Base-by-base conservation (phyloP, 2,329 filamentous ascomycete genomes). In the Cercospora sesami region DNA sequence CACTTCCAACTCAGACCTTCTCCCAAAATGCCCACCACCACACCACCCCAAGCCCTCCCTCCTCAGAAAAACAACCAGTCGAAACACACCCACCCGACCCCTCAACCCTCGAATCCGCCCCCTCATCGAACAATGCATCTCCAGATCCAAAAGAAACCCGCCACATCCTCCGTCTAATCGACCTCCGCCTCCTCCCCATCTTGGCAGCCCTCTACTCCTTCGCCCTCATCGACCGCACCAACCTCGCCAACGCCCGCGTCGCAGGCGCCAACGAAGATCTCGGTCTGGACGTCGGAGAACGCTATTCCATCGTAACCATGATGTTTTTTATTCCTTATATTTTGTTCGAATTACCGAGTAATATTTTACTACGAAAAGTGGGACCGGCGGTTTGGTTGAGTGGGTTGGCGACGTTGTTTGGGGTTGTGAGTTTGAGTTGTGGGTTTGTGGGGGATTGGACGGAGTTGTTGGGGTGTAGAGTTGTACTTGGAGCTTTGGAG, bases 351-450 rank as follows among this genome's bases (percentile, higher is more conserved):
- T 42, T 42, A 42, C 36, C 36, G 36, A 42, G 36, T 42, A 42
- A 42, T 42, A 42, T 42, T 42, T n/a, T 42, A 2, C 0, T 42
- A 9, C 5, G 36, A 4, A 42, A n/a, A 42, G 16, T 42, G 2
- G 36, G 36, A 42, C 36, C 36, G 6, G 16, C 36, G 36, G 28
- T 57, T 31, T 68, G 61, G 66, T 45, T 68, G 7, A 45, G 53
- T 21, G 30, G 31, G 12, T 59, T 68, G 5, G 66, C 28, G n/a
- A 39, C 60, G 16, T 36, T 57, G 55, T 68, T 57, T 39, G 61
- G 66, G 21, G 57, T 57, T n/a, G 61, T 68, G 2, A 61, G 61
- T n/a, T 18, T 68, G 8, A 6, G 61, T 12, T 64, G 63, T 21
- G 61, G 66, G 5, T 68, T 68, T 18, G 28, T 63, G 12, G 5